A percentile compares a stretch with the other conserved stretches of the same genome.
Evolutionary conservation across 306 rosid genomes (phyloP).

Genomic region (Lathyrus oleraceus): DNA sequence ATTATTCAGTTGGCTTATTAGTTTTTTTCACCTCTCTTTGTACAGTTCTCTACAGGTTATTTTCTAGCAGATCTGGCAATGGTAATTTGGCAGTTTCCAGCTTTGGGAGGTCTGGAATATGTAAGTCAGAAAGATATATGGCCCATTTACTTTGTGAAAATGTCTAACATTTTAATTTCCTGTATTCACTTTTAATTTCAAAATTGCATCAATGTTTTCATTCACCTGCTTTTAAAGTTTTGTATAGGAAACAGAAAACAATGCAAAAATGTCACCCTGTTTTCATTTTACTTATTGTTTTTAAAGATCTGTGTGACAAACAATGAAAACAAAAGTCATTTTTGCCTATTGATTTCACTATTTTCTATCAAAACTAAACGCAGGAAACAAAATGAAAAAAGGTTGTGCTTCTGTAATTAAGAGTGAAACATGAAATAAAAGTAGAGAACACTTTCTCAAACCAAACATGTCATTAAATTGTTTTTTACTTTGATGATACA

Average conservation of each 20-base stretch:
- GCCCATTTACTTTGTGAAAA: constrained; percentile 5
- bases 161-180: not conserved
- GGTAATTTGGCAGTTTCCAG: constrained; percentile 81
- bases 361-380: not conserved
- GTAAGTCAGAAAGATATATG: constrained; percentile 56
- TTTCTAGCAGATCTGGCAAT: constrained; percentile 81
- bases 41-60: constrained; percentile 85
- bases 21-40: constrained; percentile 28
- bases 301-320: not conserved
- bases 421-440: not conserved
- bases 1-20: constrained; percentile 25
- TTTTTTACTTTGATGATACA: constrained; percentile 14
- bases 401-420: not conserved
- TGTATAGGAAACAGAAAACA: not conserved
- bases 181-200: not conserved
- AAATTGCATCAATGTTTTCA: not conserved
- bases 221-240: not conserved
- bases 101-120: constrained; percentile 87
- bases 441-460: not conserved
- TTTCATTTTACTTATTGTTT: not conserved
- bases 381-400: not conserved
- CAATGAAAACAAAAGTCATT: not conserved
- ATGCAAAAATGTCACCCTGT: not conserved
- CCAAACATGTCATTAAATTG: constrained; percentile 6
- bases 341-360: not conserved